Evolutionary conservation across 148 eudicot species (phyloP).

Genomic region (Vaccinium macrocarpon): DNA sequence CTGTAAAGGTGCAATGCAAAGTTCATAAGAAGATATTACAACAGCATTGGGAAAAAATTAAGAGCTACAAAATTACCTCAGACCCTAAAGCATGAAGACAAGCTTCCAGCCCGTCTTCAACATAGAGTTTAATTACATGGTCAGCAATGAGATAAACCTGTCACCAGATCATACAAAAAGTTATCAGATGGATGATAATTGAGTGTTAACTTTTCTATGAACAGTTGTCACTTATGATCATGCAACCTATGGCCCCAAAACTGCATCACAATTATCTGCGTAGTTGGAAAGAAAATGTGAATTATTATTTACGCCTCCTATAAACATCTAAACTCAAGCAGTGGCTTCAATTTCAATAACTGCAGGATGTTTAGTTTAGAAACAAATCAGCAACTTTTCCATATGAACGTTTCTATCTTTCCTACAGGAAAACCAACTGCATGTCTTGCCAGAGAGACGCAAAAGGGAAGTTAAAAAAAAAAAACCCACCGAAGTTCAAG

Average conservation of each 20-base stretch:
- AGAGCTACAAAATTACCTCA: conserved; percentile 53
- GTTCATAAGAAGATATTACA: neutral
- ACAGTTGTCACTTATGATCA: neutral
- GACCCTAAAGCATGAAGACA: conserved; percentile 79
- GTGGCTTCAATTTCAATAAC: conserved; percentile 2
- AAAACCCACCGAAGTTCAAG: neutral
- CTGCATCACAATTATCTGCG: neutral
- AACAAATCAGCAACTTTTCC: neutral
- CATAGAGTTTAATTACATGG: conserved; percentile 72
- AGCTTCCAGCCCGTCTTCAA: conserved; percentile 84
- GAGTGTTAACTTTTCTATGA: neutral
- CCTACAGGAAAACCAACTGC: neutral
- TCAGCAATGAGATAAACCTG: conserved; percentile 84
- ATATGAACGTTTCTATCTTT: neutral
- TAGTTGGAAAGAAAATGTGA: neutral
- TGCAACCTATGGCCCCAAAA: neutral
- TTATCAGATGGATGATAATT: conserved; percentile 1
- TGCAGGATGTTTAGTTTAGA: neutral
- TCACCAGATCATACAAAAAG: neutral
- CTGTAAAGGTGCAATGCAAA: conserved; percentile 41
- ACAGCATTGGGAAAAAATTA: conserved; percentile 7
- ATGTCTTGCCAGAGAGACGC: neutral
- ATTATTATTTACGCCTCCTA: neutral
- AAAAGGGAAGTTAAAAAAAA: neutral
- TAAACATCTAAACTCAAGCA: neutral